These are phyloP conservation scores for Astrothelium macrocarpum DNA, from an alignment of 495 filamentous ascomycete species.

Conservation along the genomic window DNA sequence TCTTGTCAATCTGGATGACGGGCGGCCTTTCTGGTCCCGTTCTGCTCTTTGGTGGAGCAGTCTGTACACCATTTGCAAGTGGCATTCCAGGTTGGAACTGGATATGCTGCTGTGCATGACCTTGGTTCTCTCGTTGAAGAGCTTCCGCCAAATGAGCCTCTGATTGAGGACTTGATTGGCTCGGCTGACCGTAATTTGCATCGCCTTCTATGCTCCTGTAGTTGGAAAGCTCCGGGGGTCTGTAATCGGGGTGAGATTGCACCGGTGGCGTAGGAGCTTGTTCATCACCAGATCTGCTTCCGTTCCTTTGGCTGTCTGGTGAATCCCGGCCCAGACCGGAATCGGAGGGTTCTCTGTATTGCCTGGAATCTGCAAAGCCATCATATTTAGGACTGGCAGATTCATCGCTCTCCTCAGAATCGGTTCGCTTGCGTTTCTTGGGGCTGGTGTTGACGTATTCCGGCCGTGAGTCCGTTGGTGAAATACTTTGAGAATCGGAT, in stretches of 20 bases:
- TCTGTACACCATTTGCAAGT: not conserved
- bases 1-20: conserved; percentile 11
- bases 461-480: not conserved
- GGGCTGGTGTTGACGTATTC: not conserved
- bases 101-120: conserved; percentile 4
- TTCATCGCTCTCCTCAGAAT: not conserved
- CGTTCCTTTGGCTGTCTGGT: conserved; percentile 2
- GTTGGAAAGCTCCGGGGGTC: conserved; percentile 1
- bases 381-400: not conserved
- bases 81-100: conserved; percentile 5
- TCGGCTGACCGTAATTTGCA: not conserved
- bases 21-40: conserved; percentile 3
- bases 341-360: not conserved
- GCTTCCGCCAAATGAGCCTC: conserved; percentile 14
- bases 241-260: not conserved
- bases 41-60: not conserved
- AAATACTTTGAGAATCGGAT: not conserved
- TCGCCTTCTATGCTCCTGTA: not conserved
- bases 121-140: conserved; percentile 12
- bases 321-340: conserved; percentile 2
- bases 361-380: not conserved
- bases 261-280: not conserved
- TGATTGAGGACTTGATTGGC: conserved; percentile 12
- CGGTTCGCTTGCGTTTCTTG: not conserved
- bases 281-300: conserved; percentile 3